Percentiles rank a stretch among this genome's conserved stretches.
Conservation (phyloP, 768 basidiomycete species). For the Trametes punicea region DNA sequence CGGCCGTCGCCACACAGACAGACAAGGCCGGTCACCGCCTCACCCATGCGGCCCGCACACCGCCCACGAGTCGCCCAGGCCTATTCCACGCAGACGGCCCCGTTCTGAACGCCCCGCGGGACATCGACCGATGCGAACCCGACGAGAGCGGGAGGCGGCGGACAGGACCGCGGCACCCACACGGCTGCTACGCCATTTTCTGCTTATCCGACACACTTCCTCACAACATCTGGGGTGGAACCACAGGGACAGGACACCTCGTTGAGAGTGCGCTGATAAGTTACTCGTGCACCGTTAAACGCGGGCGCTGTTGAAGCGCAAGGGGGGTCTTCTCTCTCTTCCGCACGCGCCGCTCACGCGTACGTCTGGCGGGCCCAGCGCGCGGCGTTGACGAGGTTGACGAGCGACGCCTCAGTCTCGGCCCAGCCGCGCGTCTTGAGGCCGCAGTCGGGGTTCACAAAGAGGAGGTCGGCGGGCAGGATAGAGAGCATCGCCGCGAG, state of each 20-base stretch:
- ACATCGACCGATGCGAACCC: background rate
- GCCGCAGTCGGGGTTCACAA: slow-evolving; percentile 98
- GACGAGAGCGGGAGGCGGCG: background rate
- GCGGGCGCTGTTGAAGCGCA: slow-evolving; percentile 93
- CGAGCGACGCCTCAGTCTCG: slow-evolving; percentile 89
- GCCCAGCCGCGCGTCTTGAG: slow-evolving; percentile 99
- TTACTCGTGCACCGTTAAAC: slow-evolving; percentile 51
- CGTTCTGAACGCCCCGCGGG: background rate
- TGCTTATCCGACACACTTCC: slow-evolving; percentile 20
- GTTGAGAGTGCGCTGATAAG: slow-evolving; percentile 39
- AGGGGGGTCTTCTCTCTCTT: no score
- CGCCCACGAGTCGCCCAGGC: background rate
- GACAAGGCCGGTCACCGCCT: background rate
- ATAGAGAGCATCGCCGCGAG: slow-evolving; percentile 79
- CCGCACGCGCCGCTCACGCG: slow-evolving; percentile 48
- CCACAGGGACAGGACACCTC: slow-evolving; percentile 29
- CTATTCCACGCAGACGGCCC: background rate
- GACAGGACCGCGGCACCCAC: slow-evolving; percentile 19
- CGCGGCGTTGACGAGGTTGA: slow-evolving; percentile 87
- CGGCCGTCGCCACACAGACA: background rate
- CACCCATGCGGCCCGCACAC: background rate
- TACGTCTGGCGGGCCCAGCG: slow-evolving; percentile 88
- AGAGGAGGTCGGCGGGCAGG: slow-evolving; percentile 77
- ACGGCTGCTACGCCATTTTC: slow-evolving; percentile 19
- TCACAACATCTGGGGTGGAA: slow-evolving; percentile 23